Evolutionary conservation across 164 flowering plant species (phyloP).

Genomic region (Tetrastigma voinierianum): DNA sequence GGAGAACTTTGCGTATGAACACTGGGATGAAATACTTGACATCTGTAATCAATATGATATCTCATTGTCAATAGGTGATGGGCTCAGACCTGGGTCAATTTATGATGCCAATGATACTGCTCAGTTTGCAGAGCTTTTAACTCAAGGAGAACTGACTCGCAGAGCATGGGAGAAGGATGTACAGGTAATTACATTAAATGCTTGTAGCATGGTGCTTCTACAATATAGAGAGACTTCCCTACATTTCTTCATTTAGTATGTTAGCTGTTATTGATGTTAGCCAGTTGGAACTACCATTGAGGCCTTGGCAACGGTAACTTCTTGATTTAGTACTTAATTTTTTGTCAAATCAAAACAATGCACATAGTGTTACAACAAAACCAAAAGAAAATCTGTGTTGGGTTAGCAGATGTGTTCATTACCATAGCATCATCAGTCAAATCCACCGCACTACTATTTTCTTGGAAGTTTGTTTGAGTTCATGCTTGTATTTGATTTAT

Average conservation of each 20-base stretch:
- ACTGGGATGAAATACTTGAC: constrained; percentile 99
- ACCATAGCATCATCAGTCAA: too few species aligned
- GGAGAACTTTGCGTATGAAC: constrained; percentile 99
- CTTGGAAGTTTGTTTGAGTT: neutral
- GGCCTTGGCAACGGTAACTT: too few species aligned
- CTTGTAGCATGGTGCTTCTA: neutral
- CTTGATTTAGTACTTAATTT: too few species aligned
- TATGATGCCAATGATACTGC: constrained; percentile 99
- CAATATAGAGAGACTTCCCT: neutral
- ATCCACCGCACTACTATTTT: neutral
- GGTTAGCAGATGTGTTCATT: too few species aligned
- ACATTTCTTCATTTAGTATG: neutral
- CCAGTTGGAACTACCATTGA: too few species aligned
- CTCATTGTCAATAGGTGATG: constrained; percentile 96
- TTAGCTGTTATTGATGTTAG: neutral
- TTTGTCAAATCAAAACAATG: too few species aligned
- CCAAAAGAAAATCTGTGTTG: too few species aligned
- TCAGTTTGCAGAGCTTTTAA: constrained; percentile 98
- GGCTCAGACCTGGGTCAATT: constrained; percentile 95
- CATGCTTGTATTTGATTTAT: neutral
- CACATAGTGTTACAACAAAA: too few species aligned
- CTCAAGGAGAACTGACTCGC: constrained; percentile 98
- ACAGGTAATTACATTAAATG: constrained; percentile 55
- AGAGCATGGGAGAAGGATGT: constrained; percentile 99
- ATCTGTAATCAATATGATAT: constrained; percentile 97